phyloP scores from a whole-genome alignment of 805 yeast genomes.

The Candida khao-thaluensis region DNA sequence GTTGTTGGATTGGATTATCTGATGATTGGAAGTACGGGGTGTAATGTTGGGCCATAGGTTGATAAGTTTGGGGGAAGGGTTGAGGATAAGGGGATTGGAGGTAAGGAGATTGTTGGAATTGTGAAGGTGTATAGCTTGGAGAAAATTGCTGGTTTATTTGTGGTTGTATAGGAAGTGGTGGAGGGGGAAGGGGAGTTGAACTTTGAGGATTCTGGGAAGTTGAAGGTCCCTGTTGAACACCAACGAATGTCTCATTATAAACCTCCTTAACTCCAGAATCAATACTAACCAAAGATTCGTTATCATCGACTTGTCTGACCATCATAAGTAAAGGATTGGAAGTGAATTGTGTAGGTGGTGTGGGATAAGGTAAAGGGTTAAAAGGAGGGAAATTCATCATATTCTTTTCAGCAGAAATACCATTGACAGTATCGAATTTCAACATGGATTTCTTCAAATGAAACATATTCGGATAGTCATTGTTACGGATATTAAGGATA shows the following conservation, averaged over 20 bases:
- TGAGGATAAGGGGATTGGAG: neutral
- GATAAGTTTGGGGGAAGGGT: neutral
- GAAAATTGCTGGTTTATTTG: neutral
- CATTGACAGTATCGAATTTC: constrained; percentile 16
- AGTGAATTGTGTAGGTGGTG: constrained; percentile 13
- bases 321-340: constrained; percentile 12
- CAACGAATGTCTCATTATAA: constrained; percentile 10
- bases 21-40: neutral
- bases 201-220: neutral
- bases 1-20: neutral
- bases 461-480: constrained; percentile 17
- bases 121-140: neutral
- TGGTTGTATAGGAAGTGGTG: neutral
- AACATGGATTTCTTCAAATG: constrained; percentile 14
- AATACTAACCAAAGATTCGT: constrained; percentile 10
- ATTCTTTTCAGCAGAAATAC: constrained; percentile 21
- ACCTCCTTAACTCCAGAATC: constrained; percentile 14
- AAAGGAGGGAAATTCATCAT: constrained; percentile 28
- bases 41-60: neutral
- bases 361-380: constrained; percentile 21
- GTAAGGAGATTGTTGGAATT: neutral
- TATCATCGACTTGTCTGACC: constrained; percentile 10
- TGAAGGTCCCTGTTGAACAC: neutral
- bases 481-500: constrained; percentile 14
- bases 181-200: neutral